Evolutionary conservation across 257 asterid species (phyloP).

Genomic region (Galeopsis tetrahit): DNA sequence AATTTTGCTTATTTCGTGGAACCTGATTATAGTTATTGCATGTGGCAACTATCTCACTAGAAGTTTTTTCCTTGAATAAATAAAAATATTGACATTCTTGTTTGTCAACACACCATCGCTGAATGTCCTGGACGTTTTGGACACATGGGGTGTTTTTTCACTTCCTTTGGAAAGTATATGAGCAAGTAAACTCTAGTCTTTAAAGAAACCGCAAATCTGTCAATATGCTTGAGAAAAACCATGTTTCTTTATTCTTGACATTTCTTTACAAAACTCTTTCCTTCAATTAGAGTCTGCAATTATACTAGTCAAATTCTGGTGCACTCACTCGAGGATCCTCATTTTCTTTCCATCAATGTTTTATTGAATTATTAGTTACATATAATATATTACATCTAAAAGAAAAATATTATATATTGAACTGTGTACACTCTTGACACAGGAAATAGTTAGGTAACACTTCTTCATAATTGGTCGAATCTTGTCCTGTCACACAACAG

Average conservation of each 20-base stretch:
- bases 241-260: background rate
- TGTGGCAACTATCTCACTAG: conserved; percentile 20
- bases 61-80: background rate
- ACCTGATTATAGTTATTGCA: conserved; percentile 1
- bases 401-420: background rate
- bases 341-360: background rate
- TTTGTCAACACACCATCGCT: conserved; percentile 10
- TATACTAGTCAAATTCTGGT: background rate
- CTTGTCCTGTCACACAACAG: background rate
- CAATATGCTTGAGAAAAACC: background rate
- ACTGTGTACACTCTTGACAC: background rate
- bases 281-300: background rate
- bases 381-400: background rate
- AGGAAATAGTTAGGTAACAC: background rate
- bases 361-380: background rate
- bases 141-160: background rate
- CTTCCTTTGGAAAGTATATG: background rate
- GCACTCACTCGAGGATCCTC: background rate
- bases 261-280: background rate
- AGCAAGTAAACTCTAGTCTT: background rate
- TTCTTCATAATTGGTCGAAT: background rate
- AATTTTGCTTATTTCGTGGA: background rate
- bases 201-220: background rate
- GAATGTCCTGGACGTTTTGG: background rate
- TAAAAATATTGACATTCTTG: background rate